Percentiles rank a stretch among this genome's conserved stretches.
phyloP scores from a whole-genome alignment of 345 rosid genomes.

The Boechera retrofracta region DNA sequence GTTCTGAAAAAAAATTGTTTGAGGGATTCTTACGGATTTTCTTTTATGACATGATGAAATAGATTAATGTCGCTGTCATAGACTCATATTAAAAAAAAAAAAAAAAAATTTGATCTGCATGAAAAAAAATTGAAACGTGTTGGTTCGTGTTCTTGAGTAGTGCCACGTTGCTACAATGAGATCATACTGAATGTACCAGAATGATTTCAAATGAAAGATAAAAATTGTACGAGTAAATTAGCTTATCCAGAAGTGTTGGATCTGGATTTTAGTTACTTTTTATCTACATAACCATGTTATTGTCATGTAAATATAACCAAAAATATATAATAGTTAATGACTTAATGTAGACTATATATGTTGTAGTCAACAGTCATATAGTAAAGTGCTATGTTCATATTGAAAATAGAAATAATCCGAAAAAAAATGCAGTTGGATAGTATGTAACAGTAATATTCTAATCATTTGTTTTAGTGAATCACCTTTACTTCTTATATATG shows the following conservation, averaged over 20 bases:
- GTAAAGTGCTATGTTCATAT: no score
- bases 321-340: no score
- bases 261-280: slow-evolving; percentile 19
- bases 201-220: neutral
- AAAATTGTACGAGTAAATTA: neutral
- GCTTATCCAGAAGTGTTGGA: slow-evolving; percentile 31
- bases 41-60: slow-evolving; percentile 19
- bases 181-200: slow-evolving; percentile 34
- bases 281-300: neutral
- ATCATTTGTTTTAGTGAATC: no score
- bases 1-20: neutral
- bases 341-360: no score
- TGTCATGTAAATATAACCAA: neutral
- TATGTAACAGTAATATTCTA: no score
- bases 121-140: slow-evolving; percentile 39
- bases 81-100: neutral
- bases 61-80: slow-evolving; percentile 28
- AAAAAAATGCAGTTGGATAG: no score
- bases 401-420: no score
- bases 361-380: no score
- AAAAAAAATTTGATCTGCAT: slow-evolving; percentile 23
- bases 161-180: slow-evolving; percentile 45
- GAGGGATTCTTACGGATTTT: slow-evolving; percentile 23
- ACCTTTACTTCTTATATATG: no score
- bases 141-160: slow-evolving; percentile 27